phyloP scores from a whole-genome alignment of 140 eudicot species.

The Oenanthe javanica region DNA sequence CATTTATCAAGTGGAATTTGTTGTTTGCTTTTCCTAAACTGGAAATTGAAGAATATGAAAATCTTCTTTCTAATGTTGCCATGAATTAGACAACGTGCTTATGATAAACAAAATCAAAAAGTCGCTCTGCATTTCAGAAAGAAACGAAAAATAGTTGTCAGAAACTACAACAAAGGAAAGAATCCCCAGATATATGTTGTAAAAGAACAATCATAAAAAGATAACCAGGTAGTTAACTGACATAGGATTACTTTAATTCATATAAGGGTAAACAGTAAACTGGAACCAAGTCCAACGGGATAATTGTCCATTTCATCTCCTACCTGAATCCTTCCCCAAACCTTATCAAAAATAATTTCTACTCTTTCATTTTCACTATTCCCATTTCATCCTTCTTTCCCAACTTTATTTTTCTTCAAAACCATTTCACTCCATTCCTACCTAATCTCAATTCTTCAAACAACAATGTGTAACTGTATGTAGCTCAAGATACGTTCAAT shows the following conservation, averaged over 20 bases:
- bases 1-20: conserved; percentile 40
- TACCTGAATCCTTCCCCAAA: background rate
- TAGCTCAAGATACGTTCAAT: background rate
- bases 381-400: background rate
- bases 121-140: background rate
- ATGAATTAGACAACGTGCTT: conserved; percentile 24
- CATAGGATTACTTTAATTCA: background rate
- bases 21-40: conserved; percentile 36
- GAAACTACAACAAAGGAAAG: background rate
- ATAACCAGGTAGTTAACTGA: background rate
- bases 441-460: background rate
- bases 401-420: background rate
- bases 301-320: background rate
- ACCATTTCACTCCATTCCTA: background rate
- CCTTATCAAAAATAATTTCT: background rate
- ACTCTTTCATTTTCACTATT: background rate
- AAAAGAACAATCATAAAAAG: background rate
- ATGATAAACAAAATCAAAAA: background rate
- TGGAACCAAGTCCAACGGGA: background rate
- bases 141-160: background rate
- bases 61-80: conserved; percentile 35
- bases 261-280: background rate
- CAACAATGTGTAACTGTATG: background rate
- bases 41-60: conserved; percentile 40
- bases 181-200: background rate